These are phyloP conservation scores for Erythrophleum ivorense DNA, from an alignment of 331 rosid species.

Conservation along the genomic window DNA sequence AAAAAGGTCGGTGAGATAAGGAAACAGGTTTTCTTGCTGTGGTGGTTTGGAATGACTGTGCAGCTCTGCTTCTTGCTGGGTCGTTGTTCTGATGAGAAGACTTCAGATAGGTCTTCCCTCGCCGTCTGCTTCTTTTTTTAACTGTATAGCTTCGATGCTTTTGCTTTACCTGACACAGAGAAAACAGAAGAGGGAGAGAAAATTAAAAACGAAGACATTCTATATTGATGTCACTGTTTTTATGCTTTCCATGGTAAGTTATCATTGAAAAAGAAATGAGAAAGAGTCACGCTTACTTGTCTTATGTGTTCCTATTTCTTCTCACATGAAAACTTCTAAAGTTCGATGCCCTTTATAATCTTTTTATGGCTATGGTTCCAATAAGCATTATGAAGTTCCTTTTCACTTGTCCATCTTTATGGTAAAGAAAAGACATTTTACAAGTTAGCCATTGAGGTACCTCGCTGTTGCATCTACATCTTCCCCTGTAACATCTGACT, in stretches of 20 bases:
- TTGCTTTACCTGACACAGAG: no score
- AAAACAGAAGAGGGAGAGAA: background rate
- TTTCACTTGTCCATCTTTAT: background rate
- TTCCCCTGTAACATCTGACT: background rate
- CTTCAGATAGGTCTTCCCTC: background rate
- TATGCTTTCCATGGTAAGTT: no score
- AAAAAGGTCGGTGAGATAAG: background rate
- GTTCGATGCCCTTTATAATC: background rate
- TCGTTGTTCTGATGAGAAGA: background rate
- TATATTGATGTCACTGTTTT: background rate
- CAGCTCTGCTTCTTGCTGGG: background rate
- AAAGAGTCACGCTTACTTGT: background rate
- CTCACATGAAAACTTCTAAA: background rate
- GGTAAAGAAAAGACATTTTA: constrained; percentile 23
- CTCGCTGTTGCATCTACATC: background rate
- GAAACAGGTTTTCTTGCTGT: background rate
- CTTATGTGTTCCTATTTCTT: background rate
- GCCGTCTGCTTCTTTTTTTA: background rate
- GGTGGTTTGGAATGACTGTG: background rate
- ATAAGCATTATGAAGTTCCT: background rate
- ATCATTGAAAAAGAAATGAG: no score
- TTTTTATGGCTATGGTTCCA: background rate
- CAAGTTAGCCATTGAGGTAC: constrained; percentile 19
- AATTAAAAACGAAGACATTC: background rate
- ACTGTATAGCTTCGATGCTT: background rate